phyloP scores from a whole-genome alignment of 768 basidiomycete genomes.

The Mycena polygramma region DNA sequence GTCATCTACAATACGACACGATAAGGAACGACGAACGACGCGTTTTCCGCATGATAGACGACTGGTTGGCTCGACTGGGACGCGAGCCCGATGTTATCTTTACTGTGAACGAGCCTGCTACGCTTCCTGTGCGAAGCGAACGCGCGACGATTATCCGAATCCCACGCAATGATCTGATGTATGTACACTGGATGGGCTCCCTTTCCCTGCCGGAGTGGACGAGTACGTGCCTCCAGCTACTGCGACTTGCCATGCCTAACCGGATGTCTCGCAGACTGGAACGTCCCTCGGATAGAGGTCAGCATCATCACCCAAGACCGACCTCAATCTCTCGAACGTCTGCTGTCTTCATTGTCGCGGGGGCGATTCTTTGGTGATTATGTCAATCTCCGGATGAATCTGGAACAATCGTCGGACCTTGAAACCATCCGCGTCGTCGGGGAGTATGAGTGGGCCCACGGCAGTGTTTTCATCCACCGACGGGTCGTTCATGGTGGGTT shows the following conservation, averaged over 20 bases:
- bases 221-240: conserved; percentile 52
- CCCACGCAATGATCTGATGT: conserved; percentile 61
- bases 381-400: conserved; percentile 74
- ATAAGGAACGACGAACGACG: not conserved
- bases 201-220: conserved; percentile 69
- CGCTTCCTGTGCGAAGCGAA: conserved; percentile 39
- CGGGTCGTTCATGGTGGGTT: conserved; percentile 85
- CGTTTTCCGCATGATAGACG: conserved; percentile 30
- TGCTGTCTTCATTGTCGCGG: conserved; percentile 70
- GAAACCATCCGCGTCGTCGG: conserved; percentile 69
- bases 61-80: conserved; percentile 50
- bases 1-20: conserved; percentile 39
- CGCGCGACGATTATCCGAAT: conserved; percentile 56
- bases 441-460: conserved; percentile 71
- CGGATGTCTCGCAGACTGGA: conserved; percentile 71
- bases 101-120: conserved; percentile 45
- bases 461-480: conserved; percentile 72
- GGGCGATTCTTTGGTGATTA: conserved; percentile 79
- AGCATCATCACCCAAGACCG: conserved; percentile 85
- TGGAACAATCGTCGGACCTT: conserved; percentile 80
- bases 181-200: conserved; percentile 73
- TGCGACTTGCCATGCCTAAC: conserved; percentile 30
- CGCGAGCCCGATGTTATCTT: conserved; percentile 50
- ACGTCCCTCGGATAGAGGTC: conserved; percentile 75
- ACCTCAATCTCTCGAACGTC: conserved; percentile 75